Percentiles rank a stretch among this genome's conserved stretches.
Conservation (phyloP, 345 rosid species). For the Syzygium grande region DNA sequence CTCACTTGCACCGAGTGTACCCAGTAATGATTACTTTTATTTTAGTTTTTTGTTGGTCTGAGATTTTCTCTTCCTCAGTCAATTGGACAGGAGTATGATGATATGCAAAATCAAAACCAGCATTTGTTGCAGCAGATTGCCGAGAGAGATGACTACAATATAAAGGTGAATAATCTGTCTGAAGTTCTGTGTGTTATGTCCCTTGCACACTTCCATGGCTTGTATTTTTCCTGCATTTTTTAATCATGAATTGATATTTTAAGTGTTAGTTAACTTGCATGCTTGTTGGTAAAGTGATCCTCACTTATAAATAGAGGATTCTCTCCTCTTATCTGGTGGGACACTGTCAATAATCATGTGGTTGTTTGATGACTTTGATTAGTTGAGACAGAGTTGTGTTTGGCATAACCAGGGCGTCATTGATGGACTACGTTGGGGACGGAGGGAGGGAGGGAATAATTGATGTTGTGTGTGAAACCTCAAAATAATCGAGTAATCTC, state of each 20-base stretch:
- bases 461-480: not conserved
- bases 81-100: constrained; percentile 89
- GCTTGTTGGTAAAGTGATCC: not conserved
- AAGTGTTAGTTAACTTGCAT: not conserved
- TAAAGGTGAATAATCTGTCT: constrained; percentile 52
- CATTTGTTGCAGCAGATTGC: constrained; percentile 90
- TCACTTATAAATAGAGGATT: not conserved
- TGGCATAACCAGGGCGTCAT: not conserved
- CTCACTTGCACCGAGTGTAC: not conserved
- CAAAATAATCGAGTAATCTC: not conserved
- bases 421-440: not conserved
- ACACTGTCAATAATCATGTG: not conserved
- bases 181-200: not conserved
- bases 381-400: not conserved
- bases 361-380: not conserved
- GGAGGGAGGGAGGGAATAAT: too few species aligned
- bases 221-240: not conserved
- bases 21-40: not conserved
- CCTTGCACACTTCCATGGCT: not conserved
- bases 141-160: constrained; percentile 96
- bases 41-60: constrained; percentile 1
- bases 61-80: constrained; percentile 38
- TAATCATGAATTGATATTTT: not conserved
- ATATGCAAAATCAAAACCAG: constrained; percentile 94
- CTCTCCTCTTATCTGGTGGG: not conserved